Percentiles rank a stretch among this genome's conserved stretches.
Conservation (phyloP, 768 basidiomycete species). For the Cystofilobasidium ferigula region DNA sequence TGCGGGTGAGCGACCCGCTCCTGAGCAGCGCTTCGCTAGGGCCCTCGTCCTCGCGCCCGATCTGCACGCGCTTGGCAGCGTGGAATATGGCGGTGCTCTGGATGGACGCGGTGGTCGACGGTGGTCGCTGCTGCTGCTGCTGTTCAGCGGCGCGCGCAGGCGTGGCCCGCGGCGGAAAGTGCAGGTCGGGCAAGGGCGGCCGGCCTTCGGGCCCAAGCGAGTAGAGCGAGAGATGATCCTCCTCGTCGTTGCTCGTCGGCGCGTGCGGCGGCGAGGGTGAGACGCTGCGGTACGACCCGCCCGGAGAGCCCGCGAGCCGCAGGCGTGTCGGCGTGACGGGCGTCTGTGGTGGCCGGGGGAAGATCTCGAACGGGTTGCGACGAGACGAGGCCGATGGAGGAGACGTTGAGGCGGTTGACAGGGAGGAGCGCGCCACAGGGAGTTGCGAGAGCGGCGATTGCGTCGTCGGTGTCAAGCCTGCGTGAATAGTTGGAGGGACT, state of each 20-base stretch:
- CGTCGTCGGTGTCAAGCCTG: background rate
- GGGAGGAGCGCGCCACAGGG: background rate
- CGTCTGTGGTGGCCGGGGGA: background rate
- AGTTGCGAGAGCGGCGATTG: background rate
- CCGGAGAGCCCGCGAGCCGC: background rate
- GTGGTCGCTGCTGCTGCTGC: background rate
- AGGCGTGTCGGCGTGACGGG: background rate
- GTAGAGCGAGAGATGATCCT: background rate
- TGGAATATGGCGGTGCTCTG: background rate
- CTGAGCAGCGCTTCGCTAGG: background rate
- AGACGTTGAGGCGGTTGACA: background rate
- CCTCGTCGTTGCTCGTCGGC: background rate
- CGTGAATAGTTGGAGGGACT: background rate
- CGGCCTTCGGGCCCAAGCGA: background rate
- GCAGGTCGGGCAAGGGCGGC: background rate
- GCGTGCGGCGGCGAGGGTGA: background rate
- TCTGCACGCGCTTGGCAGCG: background rate
- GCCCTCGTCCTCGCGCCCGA: background rate
- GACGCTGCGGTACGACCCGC: background rate
- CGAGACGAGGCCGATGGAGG: background rate
- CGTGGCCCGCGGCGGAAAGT: no score
- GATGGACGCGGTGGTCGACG: background rate
- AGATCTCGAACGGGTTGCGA: background rate
- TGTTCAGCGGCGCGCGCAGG: background rate
- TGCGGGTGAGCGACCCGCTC: background rate